Conservation (phyloP, 2,329 filamentous ascomycete genomes). For the Hirsutella thompsonii region DNA sequence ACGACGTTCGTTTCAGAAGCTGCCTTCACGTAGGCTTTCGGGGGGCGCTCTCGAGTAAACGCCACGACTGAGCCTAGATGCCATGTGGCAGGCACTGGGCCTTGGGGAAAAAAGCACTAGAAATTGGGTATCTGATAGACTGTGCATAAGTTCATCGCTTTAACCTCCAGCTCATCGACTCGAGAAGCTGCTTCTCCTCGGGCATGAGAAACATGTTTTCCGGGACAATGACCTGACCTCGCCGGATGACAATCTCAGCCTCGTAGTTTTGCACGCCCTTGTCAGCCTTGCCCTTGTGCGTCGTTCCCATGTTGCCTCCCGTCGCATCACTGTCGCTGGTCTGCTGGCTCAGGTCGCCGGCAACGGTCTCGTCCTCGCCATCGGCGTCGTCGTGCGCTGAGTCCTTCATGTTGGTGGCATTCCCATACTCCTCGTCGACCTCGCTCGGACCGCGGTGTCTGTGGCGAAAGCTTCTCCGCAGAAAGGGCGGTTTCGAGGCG, state of each 20-base stretch:
- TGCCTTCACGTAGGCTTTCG: too few relatives aligned
- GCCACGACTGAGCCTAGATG: too few relatives aligned
- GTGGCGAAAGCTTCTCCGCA: neutral
- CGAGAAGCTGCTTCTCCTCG: constrained; percentile 22
- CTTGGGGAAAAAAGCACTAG: too few relatives aligned
- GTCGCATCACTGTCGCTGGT: constrained; percentile 5
- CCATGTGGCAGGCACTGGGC: too few relatives aligned
- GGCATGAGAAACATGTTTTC: constrained; percentile 22
- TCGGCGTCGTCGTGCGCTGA: neutral
- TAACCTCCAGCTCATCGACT: constrained; percentile 19
- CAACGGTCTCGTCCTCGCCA: neutral
- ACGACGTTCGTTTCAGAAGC: too few relatives aligned
- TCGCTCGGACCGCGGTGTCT: neutral
- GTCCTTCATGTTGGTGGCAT: neutral
- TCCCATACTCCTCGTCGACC: neutral
- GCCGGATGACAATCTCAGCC: constrained; percentile 21
- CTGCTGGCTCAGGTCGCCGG: constrained; percentile 3
- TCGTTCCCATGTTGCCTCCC: neutral
- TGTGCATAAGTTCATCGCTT: constrained; percentile 11
- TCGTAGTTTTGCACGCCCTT: neutral
- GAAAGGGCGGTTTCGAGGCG: constrained; percentile 1
- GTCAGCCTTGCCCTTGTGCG: neutral
- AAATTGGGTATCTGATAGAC: too few relatives aligned
- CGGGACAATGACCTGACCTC: constrained; percentile 20
- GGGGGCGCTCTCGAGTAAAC: too few relatives aligned